These are phyloP conservation scores for Nidula microcarpa DNA, from an alignment of 768 basidiomycete genomes.

Conservation along the genomic window DNA sequence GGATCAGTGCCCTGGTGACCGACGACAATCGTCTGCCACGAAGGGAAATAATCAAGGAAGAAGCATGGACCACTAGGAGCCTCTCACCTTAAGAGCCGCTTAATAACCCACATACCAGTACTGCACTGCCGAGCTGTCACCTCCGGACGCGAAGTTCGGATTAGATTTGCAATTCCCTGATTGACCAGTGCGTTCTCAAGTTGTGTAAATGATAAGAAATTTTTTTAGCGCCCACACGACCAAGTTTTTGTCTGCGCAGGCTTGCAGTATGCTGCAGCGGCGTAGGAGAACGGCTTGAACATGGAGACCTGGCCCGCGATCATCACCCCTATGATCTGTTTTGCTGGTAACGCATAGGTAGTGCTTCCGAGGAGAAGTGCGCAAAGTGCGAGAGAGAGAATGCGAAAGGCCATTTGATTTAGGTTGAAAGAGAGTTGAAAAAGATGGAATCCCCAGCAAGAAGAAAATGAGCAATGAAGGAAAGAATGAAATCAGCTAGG, in stretches of 20 bases:
- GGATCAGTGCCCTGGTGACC: conserved; percentile 8
- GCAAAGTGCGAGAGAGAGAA: neutral
- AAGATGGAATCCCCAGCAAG: no score
- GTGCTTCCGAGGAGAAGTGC: neutral
- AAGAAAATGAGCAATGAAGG: no score
- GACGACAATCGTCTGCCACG: conserved; percentile 5
- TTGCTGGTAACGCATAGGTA: neutral
- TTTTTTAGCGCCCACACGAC: neutral
- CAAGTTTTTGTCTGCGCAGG: neutral
- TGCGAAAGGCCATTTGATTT: no score
- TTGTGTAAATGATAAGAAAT: neutral
- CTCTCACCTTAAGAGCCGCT: conserved; percentile 11
- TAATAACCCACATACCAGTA: conserved; percentile 31
- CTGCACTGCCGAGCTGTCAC: conserved; percentile 40
- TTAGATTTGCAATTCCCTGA: conserved; percentile 45
- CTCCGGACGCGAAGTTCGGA: conserved; percentile 43
- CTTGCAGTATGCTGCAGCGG: neutral
- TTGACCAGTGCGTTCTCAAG: neutral
- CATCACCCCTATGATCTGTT: neutral
- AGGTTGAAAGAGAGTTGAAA: no score
- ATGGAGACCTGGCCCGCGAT: neutral
- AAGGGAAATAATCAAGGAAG: conserved; percentile 2
- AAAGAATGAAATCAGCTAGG: no score
- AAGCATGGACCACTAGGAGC: neutral
- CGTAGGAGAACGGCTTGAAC: neutral